Percentiles rank a stretch among this genome's conserved stretches.
phyloP scores from a whole-genome alignment of 495 filamentous ascomycete species.

The Annulohypoxylon moriforme region DNA sequence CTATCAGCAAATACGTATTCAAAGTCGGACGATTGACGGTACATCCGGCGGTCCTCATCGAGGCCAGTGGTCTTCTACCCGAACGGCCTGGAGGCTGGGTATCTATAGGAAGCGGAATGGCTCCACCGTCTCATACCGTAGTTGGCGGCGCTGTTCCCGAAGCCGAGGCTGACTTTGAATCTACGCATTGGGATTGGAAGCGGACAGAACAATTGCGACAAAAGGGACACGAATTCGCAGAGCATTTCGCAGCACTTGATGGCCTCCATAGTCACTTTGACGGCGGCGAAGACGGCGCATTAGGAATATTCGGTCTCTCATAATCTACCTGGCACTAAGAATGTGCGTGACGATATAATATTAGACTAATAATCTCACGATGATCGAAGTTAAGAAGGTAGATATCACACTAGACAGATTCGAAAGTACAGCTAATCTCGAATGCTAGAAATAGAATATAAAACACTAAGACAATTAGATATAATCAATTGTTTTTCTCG shows the following conservation, averaged over 20 bases:
- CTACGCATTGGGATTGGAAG: constrained; percentile 61
- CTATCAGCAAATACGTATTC: constrained; percentile 68
- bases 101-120: constrained; percentile 52
- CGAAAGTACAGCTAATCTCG: background rate
- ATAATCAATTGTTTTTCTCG: constrained; percentile 19
- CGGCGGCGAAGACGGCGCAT: constrained; percentile 58
- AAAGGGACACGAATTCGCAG: constrained; percentile 60
- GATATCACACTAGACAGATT: constrained; percentile 8
- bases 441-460: constrained; percentile 15
- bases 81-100: constrained; percentile 63
- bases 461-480: constrained; percentile 11
- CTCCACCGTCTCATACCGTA: constrained; percentile 28
- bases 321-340: constrained; percentile 33
- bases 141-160: constrained; percentile 28
- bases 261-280: constrained; percentile 60
- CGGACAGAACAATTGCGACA: constrained; percentile 57
- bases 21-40: constrained; percentile 85
- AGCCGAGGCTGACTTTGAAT: constrained; percentile 41
- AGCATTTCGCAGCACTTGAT: constrained; percentile 64
- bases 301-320: constrained; percentile 60
- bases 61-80: constrained; percentile 75
- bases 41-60: constrained; percentile 79
- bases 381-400: background rate
- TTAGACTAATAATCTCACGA: constrained; percentile 18
- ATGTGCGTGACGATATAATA: background rate